Percentiles rank a stretch among this genome's conserved stretches.
Evolutionary conservation across 129 eudicot genomes (phyloP).

Genomic region (Lonicera japonica): DNA sequence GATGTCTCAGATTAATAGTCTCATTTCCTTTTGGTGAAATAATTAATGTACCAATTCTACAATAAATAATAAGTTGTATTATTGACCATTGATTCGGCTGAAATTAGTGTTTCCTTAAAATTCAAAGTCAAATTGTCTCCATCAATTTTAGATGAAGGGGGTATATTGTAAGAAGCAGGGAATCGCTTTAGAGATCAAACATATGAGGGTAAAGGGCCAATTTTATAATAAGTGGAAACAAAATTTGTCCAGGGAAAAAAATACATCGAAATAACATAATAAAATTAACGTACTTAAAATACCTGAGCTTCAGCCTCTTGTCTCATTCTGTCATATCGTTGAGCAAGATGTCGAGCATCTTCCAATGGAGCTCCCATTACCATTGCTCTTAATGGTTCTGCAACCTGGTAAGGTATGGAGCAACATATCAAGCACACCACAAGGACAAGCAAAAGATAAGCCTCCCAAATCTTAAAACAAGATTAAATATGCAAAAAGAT

Average conservation of each 20-base stretch:
- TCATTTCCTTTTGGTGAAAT: too few species aligned
- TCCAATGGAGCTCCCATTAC: conserved; percentile 90
- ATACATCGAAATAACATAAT: background rate
- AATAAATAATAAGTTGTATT: too few species aligned
- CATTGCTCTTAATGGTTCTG: conserved; percentile 94
- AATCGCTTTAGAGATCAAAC: background rate
- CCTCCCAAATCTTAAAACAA: too few species aligned
- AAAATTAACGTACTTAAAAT: background rate
- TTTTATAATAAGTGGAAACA: background rate
- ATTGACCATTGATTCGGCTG: too few species aligned
- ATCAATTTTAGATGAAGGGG: too few species aligned
- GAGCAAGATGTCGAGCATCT: conserved; percentile 98
- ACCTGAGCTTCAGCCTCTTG: conserved; percentile 99
- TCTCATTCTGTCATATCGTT: conserved; percentile 80
- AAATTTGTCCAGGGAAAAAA: background rate
- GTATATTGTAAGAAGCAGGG: background rate
- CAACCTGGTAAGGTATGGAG: conserved; percentile 42
- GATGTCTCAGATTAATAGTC: too few species aligned
- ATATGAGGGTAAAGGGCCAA: background rate
- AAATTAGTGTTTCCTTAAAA: too few species aligned
- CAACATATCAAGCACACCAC: background rate
- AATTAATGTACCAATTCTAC: too few species aligned
- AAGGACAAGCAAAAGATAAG: too few species aligned
- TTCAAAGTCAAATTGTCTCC: too few species aligned
- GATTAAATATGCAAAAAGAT: background rate